Base-by-base conservation (phyloP, 768 basidiomycete species). In the Collybiopsis confluens region DNA sequence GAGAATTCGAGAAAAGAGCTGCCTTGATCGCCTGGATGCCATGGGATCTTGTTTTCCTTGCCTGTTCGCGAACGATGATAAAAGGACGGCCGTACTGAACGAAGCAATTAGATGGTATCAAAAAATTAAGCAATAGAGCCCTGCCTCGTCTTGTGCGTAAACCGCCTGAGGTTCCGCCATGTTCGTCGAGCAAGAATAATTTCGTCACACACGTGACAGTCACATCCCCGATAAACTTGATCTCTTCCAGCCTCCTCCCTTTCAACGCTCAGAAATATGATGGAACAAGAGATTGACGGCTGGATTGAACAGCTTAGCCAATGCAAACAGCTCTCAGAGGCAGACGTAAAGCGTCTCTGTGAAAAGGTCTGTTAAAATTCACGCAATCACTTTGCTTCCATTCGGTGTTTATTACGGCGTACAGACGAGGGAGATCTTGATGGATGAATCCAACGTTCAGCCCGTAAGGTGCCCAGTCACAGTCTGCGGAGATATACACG, bases 401-500 rank as follows among this genome's bases (percentile, higher is more conserved):
- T 21, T 10, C 37, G 45, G 24, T 61, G 46, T 50, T 42, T 15
- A 43, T 57, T 63, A 55, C 3, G 67, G 21, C 26, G 26, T 35
- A 28, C 35, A 99, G 97, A 94, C 97, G 52, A 82, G 96, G 66
- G 97, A 98, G 74, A 96, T 99, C 61, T 71, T 99, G 69, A 95
- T 97, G 89, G 96, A 97, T 65, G 97, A 99, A 76, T 94, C 92
- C 28, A 99, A 99, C 68, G 97, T 99, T 1, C 96, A 98, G 72
- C 95, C 95, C 20, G 97, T 99, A 52, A 80, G 90, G 71, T 98
- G 96, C 76, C 97, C 97, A 27, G 97, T 99, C 61, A 99, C 97
- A 45, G 97, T 99, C 56, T 99, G 97, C 66, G 97, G 97, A 56
- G 97, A 99, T 74, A 98, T 99, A 58, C 97, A 99, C 68, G 97